Evolutionary conservation across 495 filamentous ascomycete species (phyloP), one percentile per base, ranked within the genome.

Genomic region (Penicillium arizonense): DNA sequence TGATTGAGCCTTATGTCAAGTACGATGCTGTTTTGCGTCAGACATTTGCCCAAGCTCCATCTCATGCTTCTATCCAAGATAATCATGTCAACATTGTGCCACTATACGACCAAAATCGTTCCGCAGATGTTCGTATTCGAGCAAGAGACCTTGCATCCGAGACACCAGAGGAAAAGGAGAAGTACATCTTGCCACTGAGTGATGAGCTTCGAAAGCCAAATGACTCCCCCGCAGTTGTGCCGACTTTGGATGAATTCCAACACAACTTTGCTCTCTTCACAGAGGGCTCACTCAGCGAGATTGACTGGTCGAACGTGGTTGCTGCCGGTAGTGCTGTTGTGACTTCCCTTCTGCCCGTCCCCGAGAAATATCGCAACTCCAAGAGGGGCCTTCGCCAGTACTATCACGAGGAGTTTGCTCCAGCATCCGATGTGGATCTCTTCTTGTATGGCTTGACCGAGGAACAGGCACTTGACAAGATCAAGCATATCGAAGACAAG

Each of bases 391-490:
- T 73, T 54, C 83, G 88, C 34, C 72, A 87, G 36, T 93, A 87
- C 64, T 95, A 92, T 56, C 82, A 95, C 57, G 82, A 92, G 55
- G 78, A 83, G 49, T 82, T 92, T 59, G 85, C 86, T 5, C 89
- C 89, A 0, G 88, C 89, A 1, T 91, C 87, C 3, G 90, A 95
- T 68, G 86, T 95, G 23, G 89, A 95, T 66, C 74, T 95, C 14
- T 95, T 93, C 68, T 61, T 95, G 16, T 89, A 91, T 57, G 89
- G 88, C 0, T 73, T 95, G 57, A 82, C 77, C 23, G 86, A 91
- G 55, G 68, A 80, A 39, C 75, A 89, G 56, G 90, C 87, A 0
- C 72, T 90, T 35, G 82, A 89, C 57, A 93, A 93, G 75, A 91
- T 95, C 64, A 83, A 86, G 57, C 73, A 86, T 45, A 91, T 95